phyloP scores from a whole-genome alignment of 2,329 filamentous ascomycete species.

The Penicillium decumbens region DNA sequence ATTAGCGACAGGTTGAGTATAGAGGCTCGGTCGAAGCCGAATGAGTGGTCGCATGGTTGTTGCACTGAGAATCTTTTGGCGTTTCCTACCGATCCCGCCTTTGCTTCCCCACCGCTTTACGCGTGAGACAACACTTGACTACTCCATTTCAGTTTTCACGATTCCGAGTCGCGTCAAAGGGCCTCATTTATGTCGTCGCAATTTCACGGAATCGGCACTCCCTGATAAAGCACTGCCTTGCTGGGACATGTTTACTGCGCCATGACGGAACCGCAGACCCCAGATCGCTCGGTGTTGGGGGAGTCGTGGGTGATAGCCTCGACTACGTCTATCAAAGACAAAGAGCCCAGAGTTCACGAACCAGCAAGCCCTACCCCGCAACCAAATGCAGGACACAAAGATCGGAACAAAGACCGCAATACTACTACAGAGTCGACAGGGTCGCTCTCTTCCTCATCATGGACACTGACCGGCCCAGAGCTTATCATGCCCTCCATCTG shows the following conservation, averaged over 20 bases:
- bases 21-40: constrained; percentile 16
- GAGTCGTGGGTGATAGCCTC: constrained; percentile 40
- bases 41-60: constrained; percentile 24
- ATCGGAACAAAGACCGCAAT: neutral
- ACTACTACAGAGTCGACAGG: constrained; percentile 16
- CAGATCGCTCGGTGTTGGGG: constrained; percentile 25
- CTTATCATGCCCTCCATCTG: constrained; percentile 41
- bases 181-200: neutral
- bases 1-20: constrained; percentile 2
- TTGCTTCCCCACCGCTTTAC: constrained; percentile 22
- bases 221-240: neutral
- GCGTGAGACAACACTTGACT: constrained; percentile 1
- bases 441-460: constrained; percentile 28
- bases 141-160: neutral
- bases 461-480: constrained; percentile 32
- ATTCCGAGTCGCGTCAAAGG: constrained; percentile 2
- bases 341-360: constrained; percentile 2
- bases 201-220: neutral
- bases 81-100: constrained; percentile 13
- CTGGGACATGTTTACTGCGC: constrained; percentile 14
- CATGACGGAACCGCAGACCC: constrained; percentile 17
- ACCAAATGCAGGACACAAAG: constrained; percentile 4
- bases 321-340: constrained; percentile 13
- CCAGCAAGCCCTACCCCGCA: constrained; percentile 10
- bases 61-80: neutral